Conservation (phyloP, 306 rosid species). For the Delonix regia region DNA sequence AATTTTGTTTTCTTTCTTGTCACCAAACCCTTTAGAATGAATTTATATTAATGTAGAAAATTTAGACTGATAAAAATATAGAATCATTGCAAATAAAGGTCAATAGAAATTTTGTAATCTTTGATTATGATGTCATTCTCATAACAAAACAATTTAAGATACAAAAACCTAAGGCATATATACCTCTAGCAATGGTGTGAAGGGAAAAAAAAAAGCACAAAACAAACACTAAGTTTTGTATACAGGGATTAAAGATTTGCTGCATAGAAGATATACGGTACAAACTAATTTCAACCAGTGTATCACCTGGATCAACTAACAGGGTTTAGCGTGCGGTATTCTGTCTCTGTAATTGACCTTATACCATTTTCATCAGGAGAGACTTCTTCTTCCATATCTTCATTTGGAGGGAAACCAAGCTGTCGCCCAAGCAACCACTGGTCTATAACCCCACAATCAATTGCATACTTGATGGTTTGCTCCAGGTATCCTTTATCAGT, state of each 20-base stretch:
- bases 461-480: conserved; percentile 76
- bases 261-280: conserved; percentile 28
- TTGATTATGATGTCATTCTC: conserved; percentile 32
- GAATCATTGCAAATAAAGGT: neutral
- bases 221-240: conserved; percentile 40
- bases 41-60: neutral
- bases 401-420: conserved; percentile 75
- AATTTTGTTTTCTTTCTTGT: neutral
- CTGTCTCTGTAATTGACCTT: conserved; percentile 64
- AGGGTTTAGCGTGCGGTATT: conserved; percentile 64
- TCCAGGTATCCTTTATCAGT: conserved; percentile 80
- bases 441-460: conserved; percentile 82
- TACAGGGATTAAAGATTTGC: conserved; percentile 36
- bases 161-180: conserved; percentile 34
- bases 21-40: neutral
- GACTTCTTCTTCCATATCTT: conserved; percentile 58
- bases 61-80: neutral
- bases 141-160: conserved; percentile 48
- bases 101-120: conserved; percentile 16
- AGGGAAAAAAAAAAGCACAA: conserved; percentile 1
- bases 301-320: conserved; percentile 48
- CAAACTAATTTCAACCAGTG: conserved; percentile 30
- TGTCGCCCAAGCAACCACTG: conserved; percentile 77
- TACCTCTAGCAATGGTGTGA: conserved; percentile 39
- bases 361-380: conserved; percentile 73